A percentile compares a stretch with the other conserved stretches of the same genome.
These are phyloP conservation scores for Bipolaris oryzae DNA, from an alignment of 2,329 filamentous ascomycete genomes.

Conservation along the genomic window DNA sequence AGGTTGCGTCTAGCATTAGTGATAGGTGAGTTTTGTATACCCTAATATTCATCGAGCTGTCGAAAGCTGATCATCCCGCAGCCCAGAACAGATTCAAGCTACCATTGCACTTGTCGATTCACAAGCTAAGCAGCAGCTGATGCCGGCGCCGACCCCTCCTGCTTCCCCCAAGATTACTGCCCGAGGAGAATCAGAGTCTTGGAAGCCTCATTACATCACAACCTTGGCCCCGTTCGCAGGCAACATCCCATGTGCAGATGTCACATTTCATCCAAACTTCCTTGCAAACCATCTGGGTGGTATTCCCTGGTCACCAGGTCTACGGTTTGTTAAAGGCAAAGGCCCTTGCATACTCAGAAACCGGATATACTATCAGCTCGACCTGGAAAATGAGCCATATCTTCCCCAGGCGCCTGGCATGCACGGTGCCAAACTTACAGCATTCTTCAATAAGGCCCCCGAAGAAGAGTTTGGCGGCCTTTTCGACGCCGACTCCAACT, in stretches of 20 bases:
- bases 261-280: constrained; percentile 49
- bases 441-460: constrained; percentile 52
- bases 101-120: constrained; percentile 15
- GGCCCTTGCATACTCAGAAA: constrained; percentile 36
- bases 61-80: constrained; percentile 8
- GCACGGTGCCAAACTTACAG: constrained; percentile 55
- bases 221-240: constrained; percentile 32
- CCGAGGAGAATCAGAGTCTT: constrained; percentile 17
- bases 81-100: not conserved
- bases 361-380: constrained; percentile 52
- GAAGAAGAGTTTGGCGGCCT: constrained; percentile 37
- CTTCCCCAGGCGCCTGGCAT: constrained; percentile 48
- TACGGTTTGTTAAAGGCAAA: constrained; percentile 43
- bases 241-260: constrained; percentile 33
- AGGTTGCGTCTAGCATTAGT: not conserved
- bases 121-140: constrained; percentile 4
- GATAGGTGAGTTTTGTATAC: constrained; percentile 10
- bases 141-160: constrained; percentile 19
- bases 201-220: constrained; percentile 48
- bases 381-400: constrained; percentile 49
- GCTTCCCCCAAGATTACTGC: constrained; percentile 1
- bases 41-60: not conserved
- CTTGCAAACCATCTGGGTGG: constrained; percentile 48
- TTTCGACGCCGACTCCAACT: constrained; percentile 24
- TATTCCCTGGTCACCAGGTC: constrained; percentile 49